Percentiles rank a stretch among this genome's conserved stretches.
Conservation (phyloP, 768 basidiomycete species). For the Rhodotorula toruloides region DNA sequence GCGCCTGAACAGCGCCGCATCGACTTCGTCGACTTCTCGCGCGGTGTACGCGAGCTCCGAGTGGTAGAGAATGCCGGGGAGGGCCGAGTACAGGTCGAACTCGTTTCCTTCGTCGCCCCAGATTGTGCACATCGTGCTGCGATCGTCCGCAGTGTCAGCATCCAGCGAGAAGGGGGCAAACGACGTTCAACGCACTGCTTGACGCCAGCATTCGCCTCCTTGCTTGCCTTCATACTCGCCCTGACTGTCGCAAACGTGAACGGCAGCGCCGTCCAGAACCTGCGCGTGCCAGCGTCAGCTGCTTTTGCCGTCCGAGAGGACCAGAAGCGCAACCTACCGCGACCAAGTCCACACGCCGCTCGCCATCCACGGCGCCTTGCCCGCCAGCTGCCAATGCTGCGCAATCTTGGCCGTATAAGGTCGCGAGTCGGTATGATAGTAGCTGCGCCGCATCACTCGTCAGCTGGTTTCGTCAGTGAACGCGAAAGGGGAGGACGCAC, state of each 20-base stretch:
- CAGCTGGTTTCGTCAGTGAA: not conserved
- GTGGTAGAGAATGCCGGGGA: constrained; percentile 38
- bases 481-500: not conserved
- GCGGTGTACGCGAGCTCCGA: constrained; percentile 31
- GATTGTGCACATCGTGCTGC: constrained; percentile 29
- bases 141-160: not conserved
- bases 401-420: constrained; percentile 36
- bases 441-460: not conserved
- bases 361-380: constrained; percentile 40
- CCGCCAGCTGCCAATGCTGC: constrained; percentile 39
- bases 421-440: constrained; percentile 36
- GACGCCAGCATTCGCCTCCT: constrained; percentile 24
- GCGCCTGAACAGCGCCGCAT: constrained; percentile 29
- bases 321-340: constrained; percentile 4
- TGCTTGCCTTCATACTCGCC: constrained; percentile 39
- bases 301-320: not conserved
- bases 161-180: not conserved
- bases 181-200: constrained; percentile 23
- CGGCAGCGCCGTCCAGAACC: constrained; percentile 40
- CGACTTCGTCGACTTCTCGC: constrained; percentile 30
- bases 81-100: constrained; percentile 30
- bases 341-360: constrained; percentile 39
- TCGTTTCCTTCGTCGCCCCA: constrained; percentile 44
- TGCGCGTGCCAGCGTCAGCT: not conserved
- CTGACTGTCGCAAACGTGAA: constrained; percentile 40